A percentile compares a stretch with the other conserved stretches of the same genome.
phyloP scores from a whole-genome alignment of 2,329 filamentous ascomycete genomes.

The Fusarium sp. region DNA sequence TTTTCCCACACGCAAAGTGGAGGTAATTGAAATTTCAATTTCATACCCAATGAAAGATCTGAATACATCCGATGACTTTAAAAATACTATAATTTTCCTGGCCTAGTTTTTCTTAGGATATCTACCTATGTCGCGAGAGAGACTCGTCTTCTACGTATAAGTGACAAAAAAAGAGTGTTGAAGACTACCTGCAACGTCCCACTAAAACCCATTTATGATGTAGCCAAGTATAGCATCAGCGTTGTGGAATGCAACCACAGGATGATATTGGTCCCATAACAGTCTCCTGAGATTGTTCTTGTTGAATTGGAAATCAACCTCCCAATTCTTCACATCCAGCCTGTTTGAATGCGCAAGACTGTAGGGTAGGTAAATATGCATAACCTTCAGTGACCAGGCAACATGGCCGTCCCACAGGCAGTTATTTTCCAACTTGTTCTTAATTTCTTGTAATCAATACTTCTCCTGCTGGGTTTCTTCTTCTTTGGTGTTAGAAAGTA shows the following conservation, averaged over 20 bases:
- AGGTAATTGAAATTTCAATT: not conserved
- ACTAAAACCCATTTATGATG: not conserved
- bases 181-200: not conserved
- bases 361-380: not conserved
- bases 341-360: rapidly evolving
- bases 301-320: not conserved
- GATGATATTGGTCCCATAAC: no score
- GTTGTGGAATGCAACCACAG: rapidly evolving
- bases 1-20: not conserved
- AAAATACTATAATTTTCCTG: not conserved
- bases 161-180: not conserved
- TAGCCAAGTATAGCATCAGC: not conserved
- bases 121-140: not conserved
- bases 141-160: not conserved
- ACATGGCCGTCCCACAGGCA: not conserved
- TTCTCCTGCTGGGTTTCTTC: not conserved
- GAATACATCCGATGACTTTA: not conserved
- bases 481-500: not conserved
- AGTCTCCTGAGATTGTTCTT: not conserved
- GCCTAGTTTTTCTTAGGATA: not conserved
- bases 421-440: not conserved
- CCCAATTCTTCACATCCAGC: not conserved
- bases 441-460: not conserved
- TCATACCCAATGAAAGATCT: not conserved
- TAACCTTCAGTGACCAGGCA: not conserved